Conservation (phyloP, 495 filamentous ascomycete genomes). For the Penicillium paradoxum region DNA sequence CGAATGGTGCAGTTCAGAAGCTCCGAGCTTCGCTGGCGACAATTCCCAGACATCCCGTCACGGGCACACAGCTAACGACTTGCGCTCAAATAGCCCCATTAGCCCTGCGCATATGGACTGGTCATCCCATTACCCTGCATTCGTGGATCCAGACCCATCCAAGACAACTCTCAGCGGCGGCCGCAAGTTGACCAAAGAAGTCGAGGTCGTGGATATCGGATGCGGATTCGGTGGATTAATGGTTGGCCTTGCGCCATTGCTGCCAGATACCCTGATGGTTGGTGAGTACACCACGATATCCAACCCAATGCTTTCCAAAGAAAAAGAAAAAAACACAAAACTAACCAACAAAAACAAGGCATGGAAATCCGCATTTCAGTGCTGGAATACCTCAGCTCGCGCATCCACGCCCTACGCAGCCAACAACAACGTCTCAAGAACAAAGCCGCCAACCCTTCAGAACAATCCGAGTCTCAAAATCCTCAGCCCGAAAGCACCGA, state of each 20-base stretch:
- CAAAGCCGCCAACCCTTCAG: constrained; percentile 6
- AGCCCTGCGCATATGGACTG: constrained; percentile 86
- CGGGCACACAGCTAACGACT: constrained; percentile 14
- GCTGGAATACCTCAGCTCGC: constrained; percentile 79
- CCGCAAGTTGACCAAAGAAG: constrained; percentile 53
- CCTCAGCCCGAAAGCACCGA: background rate
- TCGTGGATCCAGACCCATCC: constrained; percentile 37
- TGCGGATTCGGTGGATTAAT: constrained; percentile 93
- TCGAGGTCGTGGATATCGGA: constrained; percentile 95
- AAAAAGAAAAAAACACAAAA: background rate
- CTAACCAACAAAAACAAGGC: constrained; percentile 32
- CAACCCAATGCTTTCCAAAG: background rate
- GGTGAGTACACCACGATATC: constrained; percentile 51
- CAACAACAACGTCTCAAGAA: constrained; percentile 52
- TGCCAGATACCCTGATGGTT: constrained; percentile 79
- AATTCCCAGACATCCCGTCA: background rate
- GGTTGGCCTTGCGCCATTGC: constrained; percentile 72
- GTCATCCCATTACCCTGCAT: constrained; percentile 77
- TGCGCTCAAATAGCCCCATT: constrained; percentile 55
- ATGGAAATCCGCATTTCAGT: constrained; percentile 91
- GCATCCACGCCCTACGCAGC: constrained; percentile 71
- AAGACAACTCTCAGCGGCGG: constrained; percentile 32
- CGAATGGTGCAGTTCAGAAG: background rate
- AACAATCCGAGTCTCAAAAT: background rate
- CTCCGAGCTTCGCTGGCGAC: background rate